A percentile compares a stretch with the other conserved stretches of the same genome.
Conservation (phyloP, 805 yeast species). For the Yueomyces sp. region DNA sequence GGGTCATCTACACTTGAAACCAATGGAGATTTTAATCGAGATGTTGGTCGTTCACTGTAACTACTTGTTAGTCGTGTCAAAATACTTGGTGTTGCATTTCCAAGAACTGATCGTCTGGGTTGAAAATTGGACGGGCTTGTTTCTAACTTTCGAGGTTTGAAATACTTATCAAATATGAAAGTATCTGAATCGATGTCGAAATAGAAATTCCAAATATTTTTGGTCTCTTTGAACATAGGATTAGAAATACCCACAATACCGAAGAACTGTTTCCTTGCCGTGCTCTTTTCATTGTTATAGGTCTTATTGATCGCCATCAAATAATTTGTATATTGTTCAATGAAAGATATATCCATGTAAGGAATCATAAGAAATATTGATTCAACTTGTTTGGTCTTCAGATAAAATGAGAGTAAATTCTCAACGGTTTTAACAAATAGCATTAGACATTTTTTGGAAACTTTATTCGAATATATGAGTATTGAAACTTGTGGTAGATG, state of each 20-base stretch:
- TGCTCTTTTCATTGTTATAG: constrained; percentile 1
- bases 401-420: too few species aligned
- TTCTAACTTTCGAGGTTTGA: too few species aligned
- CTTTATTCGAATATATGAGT: background rate
- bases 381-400: background rate
- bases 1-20: too few species aligned
- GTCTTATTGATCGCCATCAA: constrained; percentile 17
- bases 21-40: too few species aligned
- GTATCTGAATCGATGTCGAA: constrained; percentile 44
- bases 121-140: background rate
- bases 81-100: too few species aligned
- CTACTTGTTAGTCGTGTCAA: too few species aligned
- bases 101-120: background rate
- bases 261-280: constrained; percentile 2
- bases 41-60: too few species aligned
- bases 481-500: background rate
- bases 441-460: too few species aligned
- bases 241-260: constrained; percentile 58
- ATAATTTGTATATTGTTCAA: constrained; percentile 31
- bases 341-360: constrained; percentile 45
- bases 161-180: too few species aligned
- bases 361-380: constrained; percentile 35
- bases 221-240: constrained; percentile 43
- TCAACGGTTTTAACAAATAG: background rate
- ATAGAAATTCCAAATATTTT: constrained; percentile 45